phyloP scores from a whole-genome alignment of 1,139 yeast genomes.

The Geotrichum bryndzae region DNA sequence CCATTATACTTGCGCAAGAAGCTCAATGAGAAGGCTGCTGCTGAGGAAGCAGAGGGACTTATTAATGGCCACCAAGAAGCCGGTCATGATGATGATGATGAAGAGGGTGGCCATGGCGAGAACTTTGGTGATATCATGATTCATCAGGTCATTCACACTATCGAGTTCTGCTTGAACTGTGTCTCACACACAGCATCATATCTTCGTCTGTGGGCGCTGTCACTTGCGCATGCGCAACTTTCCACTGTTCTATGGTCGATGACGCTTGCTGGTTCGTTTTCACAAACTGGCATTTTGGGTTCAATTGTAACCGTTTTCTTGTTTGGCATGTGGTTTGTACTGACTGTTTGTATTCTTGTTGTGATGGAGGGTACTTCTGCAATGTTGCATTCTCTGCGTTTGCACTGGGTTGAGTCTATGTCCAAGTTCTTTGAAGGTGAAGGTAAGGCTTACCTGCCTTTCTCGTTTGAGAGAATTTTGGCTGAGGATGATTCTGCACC shows the following conservation, averaged over 20 bases:
- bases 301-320: constrained; percentile 66
- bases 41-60: constrained; percentile 19
- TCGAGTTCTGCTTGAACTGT: constrained; percentile 94
- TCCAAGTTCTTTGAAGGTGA: constrained; percentile 96
- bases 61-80: constrained; percentile 20
- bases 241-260: constrained; percentile 92
- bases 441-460: constrained; percentile 84
- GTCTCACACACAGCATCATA: constrained; percentile 98
- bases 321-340: constrained; percentile 91
- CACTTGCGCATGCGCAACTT: constrained; percentile 94
- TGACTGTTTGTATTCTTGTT: constrained; percentile 86
- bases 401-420: constrained; percentile 99
- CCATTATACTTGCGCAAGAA: constrained; percentile 59
- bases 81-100: constrained; percentile 33
- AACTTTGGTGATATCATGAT: constrained; percentile 90
- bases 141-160: constrained; percentile 96
- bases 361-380: constrained; percentile 99
- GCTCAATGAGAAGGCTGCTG: constrained; percentile 16
- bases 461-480: constrained; percentile 28
- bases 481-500: constrained; percentile 6
- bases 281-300: constrained; percentile 62
- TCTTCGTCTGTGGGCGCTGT: constrained; percentile 92
- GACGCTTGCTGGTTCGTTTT: constrained; percentile 85
- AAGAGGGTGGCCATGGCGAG: constrained; percentile 42
- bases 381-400: constrained; percentile 91